Evolutionary conservation across 2,329 filamentous ascomycete species (phyloP).

Genomic region (Calonectria multiphialidica): DNA sequence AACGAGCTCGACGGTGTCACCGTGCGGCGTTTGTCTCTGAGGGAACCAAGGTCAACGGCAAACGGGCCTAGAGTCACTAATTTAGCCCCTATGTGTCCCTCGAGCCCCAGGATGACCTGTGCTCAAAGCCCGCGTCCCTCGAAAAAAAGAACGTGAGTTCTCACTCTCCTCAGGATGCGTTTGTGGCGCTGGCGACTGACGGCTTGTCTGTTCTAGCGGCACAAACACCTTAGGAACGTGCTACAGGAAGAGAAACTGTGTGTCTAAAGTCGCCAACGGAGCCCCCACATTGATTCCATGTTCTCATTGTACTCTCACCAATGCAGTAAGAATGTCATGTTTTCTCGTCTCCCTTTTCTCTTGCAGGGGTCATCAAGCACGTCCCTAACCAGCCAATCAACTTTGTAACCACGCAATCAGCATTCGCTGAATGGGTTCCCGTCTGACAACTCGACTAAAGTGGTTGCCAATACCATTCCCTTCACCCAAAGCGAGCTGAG

Average conservation of each 20-base stretch:
- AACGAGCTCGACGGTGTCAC: constrained; percentile 7
- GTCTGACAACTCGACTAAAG: background rate
- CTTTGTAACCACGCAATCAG: constrained; percentile 3
- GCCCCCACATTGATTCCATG: constrained; percentile 4
- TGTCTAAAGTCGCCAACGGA: background rate
- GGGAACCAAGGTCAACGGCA: background rate
- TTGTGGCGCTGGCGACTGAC: constrained; percentile 20
- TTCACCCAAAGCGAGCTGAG: background rate
- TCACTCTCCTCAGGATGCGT: constrained; percentile 9
- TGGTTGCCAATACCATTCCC: background rate
- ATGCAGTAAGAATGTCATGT: background rate
- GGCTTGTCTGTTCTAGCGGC: background rate
- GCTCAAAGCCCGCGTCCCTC: constrained; percentile 9
- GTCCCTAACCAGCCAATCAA: constrained; percentile 9
- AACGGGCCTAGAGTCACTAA: constrained; percentile 15
- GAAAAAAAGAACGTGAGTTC: constrained; percentile 9
- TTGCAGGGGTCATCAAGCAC: constrained; percentile 15
- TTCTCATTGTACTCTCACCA: background rate
- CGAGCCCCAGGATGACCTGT: constrained; percentile 20
- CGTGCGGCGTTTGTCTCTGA: constrained; percentile 9
- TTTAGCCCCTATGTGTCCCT: constrained; percentile 21
- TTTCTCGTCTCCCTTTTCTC: background rate
- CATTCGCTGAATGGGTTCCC: background rate
- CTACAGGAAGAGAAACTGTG: background rate
- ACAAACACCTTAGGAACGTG: constrained; percentile 3